Evolutionary conservation across 345 rosid species (phyloP), one percentile per base, ranked within the genome.

Genomic region (Salix caprea): DNA sequence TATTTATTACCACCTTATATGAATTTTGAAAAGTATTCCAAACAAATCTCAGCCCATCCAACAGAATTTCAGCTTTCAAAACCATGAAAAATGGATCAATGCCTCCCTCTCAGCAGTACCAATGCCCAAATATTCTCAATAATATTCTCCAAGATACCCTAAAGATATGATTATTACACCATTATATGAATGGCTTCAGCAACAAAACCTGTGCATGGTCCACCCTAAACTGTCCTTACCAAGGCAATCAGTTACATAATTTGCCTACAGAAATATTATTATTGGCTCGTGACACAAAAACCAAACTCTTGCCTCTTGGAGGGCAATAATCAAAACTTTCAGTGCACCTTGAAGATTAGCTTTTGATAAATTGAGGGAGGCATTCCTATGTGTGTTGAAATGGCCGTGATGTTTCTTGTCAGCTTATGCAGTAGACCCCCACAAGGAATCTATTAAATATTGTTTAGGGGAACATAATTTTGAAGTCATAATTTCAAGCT

Each of bases 251-350:
- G 62, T 12, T 64, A 26, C 26, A n/a, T 36, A 70, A 85, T 82
- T 84, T 77, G 79, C 75, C 81, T 36, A 70, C 30, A 32, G 42
- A 26, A 28, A 67, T 48, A 73, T 66, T 74, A 72, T 74, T 19
- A 54, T 74, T 61, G 67, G 44, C 91, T 67, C 81, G 88, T 90
- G 90, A 90, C 88, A 86, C 79, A 86, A 81, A 69, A 87, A 84
- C 87, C 90, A 88, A 90, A 82, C 13, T 69, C 46, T 74, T 72
- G 77, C 70, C 61, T 65, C 62, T 73, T 24, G 58, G 83, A 74
- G 71, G 80, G 77, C 82, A 87, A 82, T 81, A 84, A 80, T 77
- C 85, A 70, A 6, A 69, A 61, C 32, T 81, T 75, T 71, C 40
- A 19, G 44, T 60, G 61, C 52, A 34, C 74, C 76, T 67, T 62